Base-by-base conservation (phyloP, 306 rosid genomes). In the Castanopsis chinensis region DNA sequence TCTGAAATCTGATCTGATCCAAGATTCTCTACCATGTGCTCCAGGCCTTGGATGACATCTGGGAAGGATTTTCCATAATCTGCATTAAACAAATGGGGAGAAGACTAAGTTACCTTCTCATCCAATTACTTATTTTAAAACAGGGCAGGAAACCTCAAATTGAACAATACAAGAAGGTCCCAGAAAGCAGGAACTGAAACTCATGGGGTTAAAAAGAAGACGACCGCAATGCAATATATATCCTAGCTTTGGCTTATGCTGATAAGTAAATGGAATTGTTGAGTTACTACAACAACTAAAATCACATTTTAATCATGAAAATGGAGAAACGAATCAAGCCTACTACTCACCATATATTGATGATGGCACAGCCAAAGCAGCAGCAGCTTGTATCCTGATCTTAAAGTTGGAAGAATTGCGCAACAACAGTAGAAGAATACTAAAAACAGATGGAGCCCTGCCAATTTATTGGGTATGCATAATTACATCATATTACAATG, bases 321-420 rank as follows among this genome's bases (percentile, higher is more conserved):
- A 55, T 5, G 12, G 20, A 60, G 59, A 61, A 30, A 73, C 35
- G 78, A 65, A 75, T 35, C 61, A 78, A 74, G 72, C 33, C 77
- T 68, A 69, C 35, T 37, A 72, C 83, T 77, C 81, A 94, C 99
- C 97, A 81, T 71, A 81, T 71, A 86, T 80, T 17, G 97, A 87
- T 59, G 79, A 76, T 5, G 99, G 99, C 86, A 95, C 95, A 55
- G 99, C 90, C 88, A 95, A 82, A 65, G 99, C 96, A 63, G 93
- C 95, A 61, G 99, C 98, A 83, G 99, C 97, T 87, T 92, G 99
- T 81, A 95, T 95, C 87, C 92, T 90, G 88, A 92, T 91, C 88
- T 92, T 95, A 82, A 81, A 92, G 87, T 95, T 91, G 15, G 97
- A 90, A 71, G 99, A 92, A 83, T 91, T 90, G 23, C 89, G 98